Base-by-base conservation (phyloP, 208 protist species). In the Naegleria lovaniensis region DNA sequence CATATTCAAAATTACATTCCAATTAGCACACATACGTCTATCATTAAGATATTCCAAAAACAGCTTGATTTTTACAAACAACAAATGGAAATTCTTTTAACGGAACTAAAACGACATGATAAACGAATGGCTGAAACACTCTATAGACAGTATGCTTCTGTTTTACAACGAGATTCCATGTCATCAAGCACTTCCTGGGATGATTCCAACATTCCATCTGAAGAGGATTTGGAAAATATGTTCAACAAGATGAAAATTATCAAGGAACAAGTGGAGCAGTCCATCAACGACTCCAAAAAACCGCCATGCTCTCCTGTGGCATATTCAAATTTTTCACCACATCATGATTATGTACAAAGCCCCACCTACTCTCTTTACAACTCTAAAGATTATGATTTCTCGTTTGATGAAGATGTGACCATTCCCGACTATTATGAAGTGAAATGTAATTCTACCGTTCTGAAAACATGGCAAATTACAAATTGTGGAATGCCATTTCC, bases 231-330 rank as follows among this genome's bases (percentile, higher is more conserved):
- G 29, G 67, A 79, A 79, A 33, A 79, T 79, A 79, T 79, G 67
- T 79, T 79, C 36, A 79, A 25, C n/a, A 79, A 79, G 25, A 79
- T 79, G 67, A 79, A 79, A 79, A 79, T 79, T 79, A 79, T 79
- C n/a, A 79, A 79, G 29, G 67, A 79, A 79, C 67, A 79, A 79
- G 29, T 79, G 25, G 67, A 79, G n/a, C 67, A 79, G n/a, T 36
- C 25, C n/a, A 79, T 79, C n/a, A 79, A 79, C 36, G 29, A 79
- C 9, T 79, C 67, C 16, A 79, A 79, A 79, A 29, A 79, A 79
- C 67, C 67, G n/a, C 67, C 67, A 29, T 36, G 29, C 9, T 79
- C 67, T 36, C 67, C 67, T 36, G 29, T 79, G 6, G 7, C 67
- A 36, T 36, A 79, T 36, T 11, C 6, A 36, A 36, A 19, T 36